Percentiles rank a stretch among this genome's conserved stretches.
Conservation (phyloP, 2,329 filamentous ascomycete genomes). For the Nemania sp. region DNA sequence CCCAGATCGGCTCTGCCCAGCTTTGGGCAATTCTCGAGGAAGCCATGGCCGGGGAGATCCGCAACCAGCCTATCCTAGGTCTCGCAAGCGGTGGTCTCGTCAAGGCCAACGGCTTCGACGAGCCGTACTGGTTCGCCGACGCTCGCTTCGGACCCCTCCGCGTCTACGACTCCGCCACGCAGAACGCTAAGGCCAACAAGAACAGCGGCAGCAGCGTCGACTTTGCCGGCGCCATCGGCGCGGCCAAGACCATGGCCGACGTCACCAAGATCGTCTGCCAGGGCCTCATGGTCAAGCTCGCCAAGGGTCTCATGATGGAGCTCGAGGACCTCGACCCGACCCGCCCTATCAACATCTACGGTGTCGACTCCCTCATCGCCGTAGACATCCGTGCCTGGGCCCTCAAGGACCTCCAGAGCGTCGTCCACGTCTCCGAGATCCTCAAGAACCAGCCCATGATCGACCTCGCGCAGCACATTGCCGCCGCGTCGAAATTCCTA, state of each 20-base stretch:
- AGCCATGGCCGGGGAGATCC: conserved; percentile 42
- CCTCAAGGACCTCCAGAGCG: conserved; percentile 46
- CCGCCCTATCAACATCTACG: conserved; percentile 47
- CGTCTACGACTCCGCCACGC: conserved; percentile 41
- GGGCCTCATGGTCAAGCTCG: conserved; percentile 48
- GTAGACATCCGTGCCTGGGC: conserved; percentile 48
- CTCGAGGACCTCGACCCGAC: conserved; percentile 48
- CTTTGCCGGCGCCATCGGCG: conserved; percentile 41
- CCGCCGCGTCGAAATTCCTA: conserved; percentile 46
- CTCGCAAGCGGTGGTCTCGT: conserved; percentile 47
- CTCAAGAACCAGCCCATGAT: conserved; percentile 46
- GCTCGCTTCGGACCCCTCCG: conserved; percentile 47
- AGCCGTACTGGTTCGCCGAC: conserved; percentile 50
- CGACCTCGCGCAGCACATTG: conserved; percentile 45
- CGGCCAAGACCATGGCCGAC: conserved; percentile 42
- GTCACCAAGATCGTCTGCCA: conserved; percentile 43
- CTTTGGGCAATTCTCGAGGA: conserved; percentile 46
- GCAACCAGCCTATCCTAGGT: conserved; percentile 47
- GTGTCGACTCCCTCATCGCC: conserved; percentile 47
- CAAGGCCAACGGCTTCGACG: conserved; percentile 46
- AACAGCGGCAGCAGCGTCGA: conserved; percentile 37
- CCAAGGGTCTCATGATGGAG: conserved; percentile 50
- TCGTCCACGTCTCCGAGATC: conserved; percentile 47
- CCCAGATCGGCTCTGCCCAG: conserved; percentile 44
- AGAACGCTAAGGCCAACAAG: conserved; percentile 39